Base-by-base conservation (phyloP, 108 stramenopile species). In the Cyclotella sp. region DNA sequence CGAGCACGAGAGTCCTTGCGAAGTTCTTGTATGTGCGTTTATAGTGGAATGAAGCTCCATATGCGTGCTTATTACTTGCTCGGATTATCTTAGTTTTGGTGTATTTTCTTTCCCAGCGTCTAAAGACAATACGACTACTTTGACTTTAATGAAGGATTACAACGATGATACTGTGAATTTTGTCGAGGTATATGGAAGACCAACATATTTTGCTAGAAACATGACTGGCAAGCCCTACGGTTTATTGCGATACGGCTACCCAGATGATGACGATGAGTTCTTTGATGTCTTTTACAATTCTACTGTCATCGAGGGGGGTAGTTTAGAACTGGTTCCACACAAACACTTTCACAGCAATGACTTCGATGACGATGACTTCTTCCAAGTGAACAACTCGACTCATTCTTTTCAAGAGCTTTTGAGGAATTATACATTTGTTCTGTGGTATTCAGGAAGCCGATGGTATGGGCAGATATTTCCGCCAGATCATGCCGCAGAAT, bases 291-390 rank as follows among this genome's bases (percentile, higher is more conserved):
- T 64, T 14, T 53, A 77, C 55, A 54, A 65, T 78, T 66, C 63
- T 19, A 71, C 62, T 7, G 40, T 63, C 28, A 28, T 16, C 9
- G 42, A 24, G 0, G 41, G 19, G 51, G 28, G 30, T 68, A 34
- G 6, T 34, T 34, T 6, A 6, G 34, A 34, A 34, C 10, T 67
- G 21, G 43, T 58, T 8, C 67, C 57, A 40, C 75, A 78, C 53
- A 68, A 68, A 21, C 77, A 78, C 29, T 22, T 54, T 28, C 19
- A 71, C 40, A 24, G 16, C 34, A 3, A 34, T 18, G n/a, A 5
- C 14, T 73, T 68, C 28, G 55, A 46, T 6, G 79, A 76, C 15
- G 81, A 82, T 65, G 81, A 82, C 57, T 82, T 82, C 57, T 82
- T 82, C 42, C 53, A 68, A 30, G 39, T 70, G 26, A 72, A 61